Percentiles rank a stretch among this genome's conserved stretches.
phyloP scores from a whole-genome alignment of 306 rosid species.

The Carpinus fangiana region DNA sequence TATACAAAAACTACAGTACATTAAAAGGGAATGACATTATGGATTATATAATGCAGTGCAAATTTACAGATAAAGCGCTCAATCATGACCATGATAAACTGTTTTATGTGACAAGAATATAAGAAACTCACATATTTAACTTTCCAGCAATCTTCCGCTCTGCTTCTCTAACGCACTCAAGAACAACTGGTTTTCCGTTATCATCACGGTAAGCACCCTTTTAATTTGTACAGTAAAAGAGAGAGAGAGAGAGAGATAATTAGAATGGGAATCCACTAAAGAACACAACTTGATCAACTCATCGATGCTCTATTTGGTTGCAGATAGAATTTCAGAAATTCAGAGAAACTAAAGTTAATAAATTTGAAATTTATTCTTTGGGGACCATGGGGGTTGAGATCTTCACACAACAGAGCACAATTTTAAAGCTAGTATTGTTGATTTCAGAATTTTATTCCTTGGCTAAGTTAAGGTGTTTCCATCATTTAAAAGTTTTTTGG shows the following conservation, averaged over 20 bases:
- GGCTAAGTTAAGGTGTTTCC: too few relatives aligned
- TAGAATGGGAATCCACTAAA: slow-evolving; percentile 5
- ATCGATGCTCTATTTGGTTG: neutral
- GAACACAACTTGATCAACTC: slow-evolving; percentile 12
- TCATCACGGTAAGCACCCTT: slow-evolving; percentile 98
- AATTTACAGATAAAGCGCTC: neutral
- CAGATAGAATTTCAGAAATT: neutral
- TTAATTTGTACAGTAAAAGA: neutral
- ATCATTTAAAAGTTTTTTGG: too few relatives aligned
- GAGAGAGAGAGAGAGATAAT: neutral
- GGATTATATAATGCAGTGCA: neutral
- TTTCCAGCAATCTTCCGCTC: slow-evolving; percentile 83
- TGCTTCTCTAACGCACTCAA: slow-evolving; percentile 89
- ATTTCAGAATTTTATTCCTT: too few relatives aligned
- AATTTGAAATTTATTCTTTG: neutral
- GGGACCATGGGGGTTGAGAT: neutral
- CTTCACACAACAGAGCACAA: neutral
- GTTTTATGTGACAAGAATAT: neutral
- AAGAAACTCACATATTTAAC: slow-evolving; percentile 61
- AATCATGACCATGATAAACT: neutral
- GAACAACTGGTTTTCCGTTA: slow-evolving; percentile 88
- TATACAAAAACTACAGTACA: neutral
- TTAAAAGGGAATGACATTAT: neutral
- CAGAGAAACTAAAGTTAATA: neutral
- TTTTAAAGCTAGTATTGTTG: neutral